Evolutionary conservation across 2,329 filamentous ascomycete species (phyloP), one percentile per base, ranked within the genome.

Genomic region (Trichophyton equinum): DNA sequence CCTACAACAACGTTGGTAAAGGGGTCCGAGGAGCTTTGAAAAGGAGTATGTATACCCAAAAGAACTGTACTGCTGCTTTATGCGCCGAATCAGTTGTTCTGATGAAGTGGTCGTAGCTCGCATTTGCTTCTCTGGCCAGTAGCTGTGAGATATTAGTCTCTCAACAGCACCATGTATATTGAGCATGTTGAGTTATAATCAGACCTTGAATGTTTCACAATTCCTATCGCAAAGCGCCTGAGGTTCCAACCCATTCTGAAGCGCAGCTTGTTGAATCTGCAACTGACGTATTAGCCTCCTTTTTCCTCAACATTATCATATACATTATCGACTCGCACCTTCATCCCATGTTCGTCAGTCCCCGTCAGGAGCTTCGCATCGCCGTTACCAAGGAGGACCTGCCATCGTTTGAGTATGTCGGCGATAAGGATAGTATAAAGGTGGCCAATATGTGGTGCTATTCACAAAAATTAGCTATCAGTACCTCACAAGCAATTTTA

Each of bases 311-410:
- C 7, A 49, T 47, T 47, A 38, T 13, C 33, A 38, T 38, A 18
- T 38, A n/a, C 8, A 8, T 33, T 20, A 49, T 30, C 20, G n/a
- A 20, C 46, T 56, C 18, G 44, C 68, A 81, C 80, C 76, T 99
- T 99, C 83, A 96, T 88, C 49, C 94, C 94, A 77, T 99, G 92
- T 74, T 99, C 94, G 72, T 99, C 94, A 40, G 91, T 97, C 62
- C 94, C 94, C 0, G 94, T 99, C 68, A 87, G 86, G 13, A 99
- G 78, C 64, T 89, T 80, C 2, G 91, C 87, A 56, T 80, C 69
- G 4, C 64, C 76, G 33, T 83, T 77, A 42, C 89, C 89, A 63
- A 86, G 83, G 58, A 99, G 80, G 36, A 83, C 77, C 71, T 95
- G 84, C 90, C 91, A 99, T 75, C 94, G 82, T 75, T 97, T 99